These are phyloP conservation scores for Thermothelomyces thermophilus DNA, from an alignment of 2,329 filamentous ascomycete species.

Conservation along the genomic window DNA sequence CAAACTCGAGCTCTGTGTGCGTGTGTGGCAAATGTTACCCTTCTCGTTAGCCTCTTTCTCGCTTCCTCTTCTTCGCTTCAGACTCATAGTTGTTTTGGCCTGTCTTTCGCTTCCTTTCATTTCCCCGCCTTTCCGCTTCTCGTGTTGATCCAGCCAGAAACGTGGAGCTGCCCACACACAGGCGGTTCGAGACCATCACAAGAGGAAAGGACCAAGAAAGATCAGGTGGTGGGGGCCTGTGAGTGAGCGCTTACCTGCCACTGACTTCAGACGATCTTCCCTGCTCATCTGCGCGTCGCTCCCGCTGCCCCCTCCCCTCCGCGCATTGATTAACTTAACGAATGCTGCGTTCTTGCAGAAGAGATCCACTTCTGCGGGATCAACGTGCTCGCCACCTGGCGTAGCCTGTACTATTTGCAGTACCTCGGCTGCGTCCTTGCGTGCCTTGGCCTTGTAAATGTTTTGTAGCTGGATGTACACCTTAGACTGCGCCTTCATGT, in stretches of 20 bases:
- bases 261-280: conserved; percentile 43
- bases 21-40: conserved; percentile 26
- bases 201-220: background rate
- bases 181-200: conserved; percentile 2
- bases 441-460: conserved; percentile 85
- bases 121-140: background rate
- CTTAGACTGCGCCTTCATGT: conserved; percentile 93
- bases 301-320: conserved; percentile 25
- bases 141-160: background rate
- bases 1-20: conserved; percentile 45
- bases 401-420: conserved; percentile 53
- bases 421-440: conserved; percentile 70
- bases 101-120: background rate
- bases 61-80: background rate
- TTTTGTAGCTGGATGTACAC: conserved; percentile 89
- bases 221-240: background rate
- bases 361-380: conserved; percentile 70
- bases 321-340: conserved; percentile 72
- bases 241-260: conserved; percentile 43
- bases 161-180: background rate
- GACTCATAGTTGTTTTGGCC: background rate
- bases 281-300: conserved; percentile 17
- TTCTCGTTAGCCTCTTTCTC: conserved; percentile 10
- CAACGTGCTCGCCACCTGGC: conserved; percentile 47
- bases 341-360: conserved; percentile 96